Evolutionary conservation across 169 alveolate species (phyloP).

Genomic region (Eimeria praecox): DNA sequence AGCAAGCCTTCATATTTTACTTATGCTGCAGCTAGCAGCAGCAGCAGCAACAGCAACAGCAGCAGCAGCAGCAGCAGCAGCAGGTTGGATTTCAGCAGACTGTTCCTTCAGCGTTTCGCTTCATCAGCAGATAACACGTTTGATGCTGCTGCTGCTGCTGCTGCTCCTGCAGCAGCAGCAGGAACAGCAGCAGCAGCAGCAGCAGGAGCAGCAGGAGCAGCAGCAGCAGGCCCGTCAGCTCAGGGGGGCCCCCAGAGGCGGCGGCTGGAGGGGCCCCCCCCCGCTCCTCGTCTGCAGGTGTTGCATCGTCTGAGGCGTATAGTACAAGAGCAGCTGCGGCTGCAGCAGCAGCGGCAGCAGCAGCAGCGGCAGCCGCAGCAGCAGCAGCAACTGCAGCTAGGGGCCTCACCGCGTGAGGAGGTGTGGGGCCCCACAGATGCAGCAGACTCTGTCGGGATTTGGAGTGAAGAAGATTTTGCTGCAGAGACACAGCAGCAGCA

Average conservation of each 20-base stretch:
- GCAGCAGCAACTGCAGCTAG: too few relatives aligned
- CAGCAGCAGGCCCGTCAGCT: neutral
- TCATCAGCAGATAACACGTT: neutral
- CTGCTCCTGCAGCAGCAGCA: neutral
- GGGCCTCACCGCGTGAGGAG: too few relatives aligned
- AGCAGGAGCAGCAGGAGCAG: neutral
- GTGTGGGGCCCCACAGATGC: slow-evolving; percentile 21
- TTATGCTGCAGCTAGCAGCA: neutral
- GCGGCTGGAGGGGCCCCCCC: slow-evolving; percentile 3
- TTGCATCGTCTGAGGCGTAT: slow-evolving; percentile 2
- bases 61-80: slow-evolving; percentile 21
- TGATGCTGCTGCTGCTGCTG: slow-evolving; percentile 11
- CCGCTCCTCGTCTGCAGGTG: slow-evolving; percentile 36
- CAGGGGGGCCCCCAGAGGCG: neutral
- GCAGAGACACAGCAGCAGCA: neutral
- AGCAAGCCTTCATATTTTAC: neutral
- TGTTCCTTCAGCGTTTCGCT: neutral
- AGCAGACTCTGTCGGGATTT: neutral
- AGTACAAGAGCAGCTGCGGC: slow-evolving; percentile 5
- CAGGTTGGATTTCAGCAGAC: neutral
- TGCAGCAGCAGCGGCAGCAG: slow-evolving; percentile 34
- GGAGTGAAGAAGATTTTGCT: neutral
- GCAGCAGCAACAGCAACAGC: neutral
- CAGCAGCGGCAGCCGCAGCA: neutral
- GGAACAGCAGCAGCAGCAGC: neutral